phyloP scores from a whole-genome alignment of 2,329 filamentous ascomycete genomes.

The Aspergillus transmontanensis region DNA sequence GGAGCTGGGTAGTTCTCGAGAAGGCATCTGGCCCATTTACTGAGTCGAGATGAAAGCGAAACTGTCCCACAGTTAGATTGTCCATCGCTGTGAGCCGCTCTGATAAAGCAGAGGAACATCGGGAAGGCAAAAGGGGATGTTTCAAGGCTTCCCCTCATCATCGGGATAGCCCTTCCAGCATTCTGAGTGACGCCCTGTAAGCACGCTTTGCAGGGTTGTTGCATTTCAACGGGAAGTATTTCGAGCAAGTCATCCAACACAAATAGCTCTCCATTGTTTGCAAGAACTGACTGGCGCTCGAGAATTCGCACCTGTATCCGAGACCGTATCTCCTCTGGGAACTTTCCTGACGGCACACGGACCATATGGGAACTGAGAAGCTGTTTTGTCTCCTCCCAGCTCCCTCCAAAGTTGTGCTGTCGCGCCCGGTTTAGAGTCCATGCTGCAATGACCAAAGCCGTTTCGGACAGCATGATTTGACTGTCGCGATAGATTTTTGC shows the following conservation, averaged over 20 bases:
- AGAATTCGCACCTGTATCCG: conserved; percentile 35
- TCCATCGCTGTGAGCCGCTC: conserved; percentile 24
- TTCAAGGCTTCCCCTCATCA: conserved; percentile 22
- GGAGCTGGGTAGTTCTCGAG: conserved; percentile 37
- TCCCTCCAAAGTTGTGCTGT: conserved; percentile 25
- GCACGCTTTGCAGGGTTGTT: conserved; percentile 25
- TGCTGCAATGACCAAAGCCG: conserved; percentile 42
- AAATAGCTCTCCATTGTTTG: conserved; percentile 41
- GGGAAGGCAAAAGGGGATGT: conserved; percentile 32
- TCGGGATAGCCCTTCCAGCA: conserved; percentile 22
- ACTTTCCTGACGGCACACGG: conserved; percentile 31
- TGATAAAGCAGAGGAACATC: conserved; percentile 38
- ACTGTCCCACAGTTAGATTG: conserved; percentile 14
- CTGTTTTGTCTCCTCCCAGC: conserved; percentile 30
- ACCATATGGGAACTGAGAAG: conserved; percentile 34
- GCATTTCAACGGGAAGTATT: conserved; percentile 32
- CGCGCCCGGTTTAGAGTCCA: conserved; percentile 42
- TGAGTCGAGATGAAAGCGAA: conserved; percentile 36
- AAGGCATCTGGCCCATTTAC: conserved; percentile 39
- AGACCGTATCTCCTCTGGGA: conserved; percentile 31
- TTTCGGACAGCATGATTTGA: conserved; percentile 42
- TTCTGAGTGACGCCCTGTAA: conserved; percentile 26
- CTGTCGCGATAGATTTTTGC: conserved; percentile 47
- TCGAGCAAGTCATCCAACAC: conserved; percentile 31
- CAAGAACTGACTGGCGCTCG: conserved; percentile 36